These are phyloP conservation scores for Albifimbria verrucaria DNA, from an alignment of 2,329 filamentous ascomycete genomes.

Conservation along the genomic window DNA sequence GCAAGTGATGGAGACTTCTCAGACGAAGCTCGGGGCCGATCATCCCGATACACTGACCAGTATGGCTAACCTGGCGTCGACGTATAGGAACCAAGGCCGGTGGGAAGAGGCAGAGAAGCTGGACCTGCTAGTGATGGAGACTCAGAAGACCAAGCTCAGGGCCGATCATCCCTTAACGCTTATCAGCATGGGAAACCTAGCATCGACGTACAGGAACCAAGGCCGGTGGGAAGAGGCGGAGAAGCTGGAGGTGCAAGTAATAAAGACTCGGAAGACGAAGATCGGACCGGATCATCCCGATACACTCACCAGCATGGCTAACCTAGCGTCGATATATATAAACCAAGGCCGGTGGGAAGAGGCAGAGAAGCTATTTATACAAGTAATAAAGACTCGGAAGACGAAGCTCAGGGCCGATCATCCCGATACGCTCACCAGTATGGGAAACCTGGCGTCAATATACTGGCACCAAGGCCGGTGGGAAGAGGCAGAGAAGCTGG, in stretches of 20 bases:
- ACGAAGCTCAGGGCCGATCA: background rate
- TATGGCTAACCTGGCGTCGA: too few species aligned
- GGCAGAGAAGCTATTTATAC: background rate
- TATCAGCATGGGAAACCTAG: conserved; percentile 10
- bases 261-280: background rate
- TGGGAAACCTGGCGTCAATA: too few species aligned
- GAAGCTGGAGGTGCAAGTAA: too few species aligned
- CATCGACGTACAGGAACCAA: too few species aligned
- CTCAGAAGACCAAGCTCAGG: background rate
- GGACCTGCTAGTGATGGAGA: conserved; percentile 5
- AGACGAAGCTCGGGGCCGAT: too few species aligned
- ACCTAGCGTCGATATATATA: background rate
- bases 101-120: conserved; percentile 1
- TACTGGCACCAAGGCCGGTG: too few species aligned
- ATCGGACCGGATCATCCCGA: conserved; percentile 1
- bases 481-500: conserved; percentile 2
- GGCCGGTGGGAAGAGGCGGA: too few species aligned
- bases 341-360: background rate
- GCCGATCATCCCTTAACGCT: conserved; percentile 8
- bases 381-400: background rate
- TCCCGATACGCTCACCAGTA: too few species aligned
- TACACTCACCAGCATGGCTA: conserved; percentile 4
- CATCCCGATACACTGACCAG: too few species aligned
- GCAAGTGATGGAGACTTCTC: too few species aligned
- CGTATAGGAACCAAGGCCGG: too few species aligned